Evolutionary conservation across 2,329 filamentous ascomycete genomes (phyloP).

Genomic region (Colletotrichum godetiae): DNA sequence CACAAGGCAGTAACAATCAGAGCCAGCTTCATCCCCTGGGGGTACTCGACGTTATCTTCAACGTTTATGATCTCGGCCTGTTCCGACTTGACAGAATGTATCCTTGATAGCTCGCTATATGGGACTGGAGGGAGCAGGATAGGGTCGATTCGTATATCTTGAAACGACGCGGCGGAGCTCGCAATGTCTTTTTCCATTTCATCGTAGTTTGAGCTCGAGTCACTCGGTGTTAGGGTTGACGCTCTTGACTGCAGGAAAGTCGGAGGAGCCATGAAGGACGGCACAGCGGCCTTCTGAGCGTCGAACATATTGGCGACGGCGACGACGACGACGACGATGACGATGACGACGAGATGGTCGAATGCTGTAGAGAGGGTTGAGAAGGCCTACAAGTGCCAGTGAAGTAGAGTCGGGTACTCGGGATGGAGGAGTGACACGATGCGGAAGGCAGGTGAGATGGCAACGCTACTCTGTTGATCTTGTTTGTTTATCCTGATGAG

Average conservation of each 20-base stretch:
- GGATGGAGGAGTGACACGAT: neutral
- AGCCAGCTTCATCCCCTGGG: conserved; percentile 40
- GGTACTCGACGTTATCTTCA: conserved; percentile 6
- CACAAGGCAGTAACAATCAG: conserved; percentile 52
- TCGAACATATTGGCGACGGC: conserved; percentile 17
- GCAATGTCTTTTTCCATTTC: conserved; percentile 27
- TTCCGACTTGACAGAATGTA: neutral
- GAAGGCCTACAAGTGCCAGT: neutral
- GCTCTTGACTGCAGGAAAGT: neutral
- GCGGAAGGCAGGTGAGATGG: neutral
- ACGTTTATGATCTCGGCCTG: neutral
- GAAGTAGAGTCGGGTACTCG: neutral
- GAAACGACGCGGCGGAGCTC: conserved; percentile 19
- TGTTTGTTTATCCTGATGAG: neutral
- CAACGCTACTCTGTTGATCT: neutral
- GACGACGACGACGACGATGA: neutral
- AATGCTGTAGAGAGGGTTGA: neutral
- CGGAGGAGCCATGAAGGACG: neutral
- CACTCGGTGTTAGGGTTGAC: conserved; percentile 16
- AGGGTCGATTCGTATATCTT: neutral
- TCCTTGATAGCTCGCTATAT: neutral
- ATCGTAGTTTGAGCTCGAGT: conserved; percentile 6
- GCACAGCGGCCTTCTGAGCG: neutral
- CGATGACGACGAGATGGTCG: neutral
- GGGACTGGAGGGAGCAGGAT: neutral